These are phyloP conservation scores for Abortiporus biennis DNA, from an alignment of 1,284 basidiomycete genomes.

Conservation along the genomic window DNA sequence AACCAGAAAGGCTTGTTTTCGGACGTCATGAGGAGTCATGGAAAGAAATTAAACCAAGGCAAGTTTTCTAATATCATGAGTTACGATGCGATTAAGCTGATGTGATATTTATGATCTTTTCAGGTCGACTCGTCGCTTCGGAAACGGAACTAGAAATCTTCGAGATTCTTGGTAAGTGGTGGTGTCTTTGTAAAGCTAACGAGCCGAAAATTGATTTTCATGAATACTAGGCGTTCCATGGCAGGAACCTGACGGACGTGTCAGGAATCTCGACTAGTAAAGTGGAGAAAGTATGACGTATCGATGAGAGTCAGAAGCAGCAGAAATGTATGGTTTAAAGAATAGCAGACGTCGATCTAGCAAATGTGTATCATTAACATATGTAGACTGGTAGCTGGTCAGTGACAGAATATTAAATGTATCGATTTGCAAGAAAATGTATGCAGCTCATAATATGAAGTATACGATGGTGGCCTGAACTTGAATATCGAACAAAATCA, in stretches of 20 bases:
- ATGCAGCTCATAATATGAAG: too few relatives aligned
- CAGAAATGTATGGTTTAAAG: too few relatives aligned
- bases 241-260: constrained; percentile 72
- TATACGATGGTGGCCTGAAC: too few relatives aligned
- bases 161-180: constrained; percentile 48
- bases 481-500: too few relatives aligned
- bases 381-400: too few relatives aligned
- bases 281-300: too few relatives aligned
- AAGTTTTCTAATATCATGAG: constrained; percentile 15
- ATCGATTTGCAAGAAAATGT: too few relatives aligned
- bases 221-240: constrained; percentile 54
- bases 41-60: constrained; percentile 65
- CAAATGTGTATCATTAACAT: too few relatives aligned
- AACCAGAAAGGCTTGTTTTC: constrained; percentile 80
- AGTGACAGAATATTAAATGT: too few relatives aligned
- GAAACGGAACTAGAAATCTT: constrained; percentile 86
- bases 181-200: background rate
- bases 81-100: background rate
- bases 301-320: too few relatives aligned
- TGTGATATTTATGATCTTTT: background rate
- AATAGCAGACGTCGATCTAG: too few relatives aligned
- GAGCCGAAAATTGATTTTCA: background rate
- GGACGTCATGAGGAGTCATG: constrained; percentile 67
- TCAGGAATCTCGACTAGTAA: too few relatives aligned
- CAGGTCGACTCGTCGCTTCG: constrained; percentile 74